These are phyloP conservation scores for Phytopythium chamaehyphon DNA, from an alignment of 352 stramenopile genomes.

Conservation along the genomic window DNA sequence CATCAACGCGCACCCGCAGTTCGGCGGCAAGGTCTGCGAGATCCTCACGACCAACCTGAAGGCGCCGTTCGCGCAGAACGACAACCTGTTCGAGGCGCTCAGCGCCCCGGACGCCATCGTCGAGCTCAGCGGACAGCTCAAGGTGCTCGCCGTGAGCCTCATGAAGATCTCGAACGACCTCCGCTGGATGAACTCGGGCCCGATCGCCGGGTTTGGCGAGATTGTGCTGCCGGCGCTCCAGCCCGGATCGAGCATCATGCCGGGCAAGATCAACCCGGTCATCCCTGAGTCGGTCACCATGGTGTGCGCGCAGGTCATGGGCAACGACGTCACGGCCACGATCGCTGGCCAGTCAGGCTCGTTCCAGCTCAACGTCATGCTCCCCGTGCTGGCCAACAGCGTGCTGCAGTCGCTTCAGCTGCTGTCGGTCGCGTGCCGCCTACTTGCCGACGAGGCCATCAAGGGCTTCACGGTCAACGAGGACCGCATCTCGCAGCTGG, in stretches of 20 bases:
- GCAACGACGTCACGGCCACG: constrained; percentile 50
- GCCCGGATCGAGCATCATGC: constrained; percentile 95
- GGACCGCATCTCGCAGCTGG: constrained; percentile 33
- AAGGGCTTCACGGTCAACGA: constrained; percentile 41
- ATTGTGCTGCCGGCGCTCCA: constrained; percentile 89
- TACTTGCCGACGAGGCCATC: constrained; percentile 44
- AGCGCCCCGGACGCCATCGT: constrained; percentile 92
- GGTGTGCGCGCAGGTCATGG: constrained; percentile 55
- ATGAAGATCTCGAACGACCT: constrained; percentile 97
- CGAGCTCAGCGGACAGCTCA: constrained; percentile 89
- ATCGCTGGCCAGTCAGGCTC: constrained; percentile 42
- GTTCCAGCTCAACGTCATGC: constrained; percentile 63
- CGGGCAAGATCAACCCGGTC: constrained; percentile 95
- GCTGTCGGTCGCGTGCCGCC: constrained; percentile 28
- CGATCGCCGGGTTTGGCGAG: constrained; percentile 92
- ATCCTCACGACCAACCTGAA: constrained; percentile 31
- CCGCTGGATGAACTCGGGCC: constrained; percentile 89
- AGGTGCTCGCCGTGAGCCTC: constrained; percentile 85
- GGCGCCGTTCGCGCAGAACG: constrained; percentile 40
- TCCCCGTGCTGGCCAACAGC: constrained; percentile 50
- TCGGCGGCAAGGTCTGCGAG: constrained; percentile 35
- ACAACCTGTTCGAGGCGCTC: constrained; percentile 83
- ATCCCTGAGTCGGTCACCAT: constrained; percentile 51
- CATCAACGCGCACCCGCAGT: constrained; percentile 52
- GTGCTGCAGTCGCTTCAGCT: constrained; percentile 43